These are phyloP conservation scores for Penicillium argentinense DNA, from an alignment of 495 filamentous ascomycete species.

Conservation along the genomic window DNA sequence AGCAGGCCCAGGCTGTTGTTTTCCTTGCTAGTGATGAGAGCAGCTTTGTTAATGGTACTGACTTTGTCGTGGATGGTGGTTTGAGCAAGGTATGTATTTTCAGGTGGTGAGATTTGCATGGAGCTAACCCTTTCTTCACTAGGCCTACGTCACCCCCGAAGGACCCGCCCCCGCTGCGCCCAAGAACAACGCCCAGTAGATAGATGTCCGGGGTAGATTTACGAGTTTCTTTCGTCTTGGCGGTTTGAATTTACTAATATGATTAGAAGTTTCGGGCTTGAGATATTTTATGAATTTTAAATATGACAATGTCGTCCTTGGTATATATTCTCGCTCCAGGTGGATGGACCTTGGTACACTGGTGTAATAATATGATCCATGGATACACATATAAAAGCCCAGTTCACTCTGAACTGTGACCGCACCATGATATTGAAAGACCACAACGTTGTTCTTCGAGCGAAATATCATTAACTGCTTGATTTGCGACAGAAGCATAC, in stretches of 20 bases:
- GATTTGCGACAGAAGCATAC: too few species aligned
- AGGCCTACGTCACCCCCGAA: constrained; percentile 90
- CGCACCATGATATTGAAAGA: too few species aligned
- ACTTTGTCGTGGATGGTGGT: constrained; percentile 96
- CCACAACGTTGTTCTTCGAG: too few species aligned
- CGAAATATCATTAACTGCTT: too few species aligned
- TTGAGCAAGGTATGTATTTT: constrained; percentile 69
- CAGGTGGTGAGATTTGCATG: neutral
- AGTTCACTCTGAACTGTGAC: too few species aligned
- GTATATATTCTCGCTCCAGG: too few species aligned
- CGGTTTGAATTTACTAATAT: neutral
- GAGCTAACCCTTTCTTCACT: constrained; percentile 14
- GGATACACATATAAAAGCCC: too few species aligned
- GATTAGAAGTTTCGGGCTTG: neutral
- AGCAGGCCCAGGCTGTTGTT: constrained; percentile 90
- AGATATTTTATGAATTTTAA: too few species aligned
- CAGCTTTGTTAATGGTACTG: constrained; percentile 88
- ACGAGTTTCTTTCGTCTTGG: neutral
- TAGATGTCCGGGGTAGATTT: constrained; percentile 1
- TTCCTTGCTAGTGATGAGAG: constrained; percentile 95
- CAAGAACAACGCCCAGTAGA: constrained; percentile 54
- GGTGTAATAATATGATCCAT: too few species aligned
- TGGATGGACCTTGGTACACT: too few species aligned
- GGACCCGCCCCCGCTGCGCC: constrained; percentile 72
- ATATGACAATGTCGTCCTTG: too few species aligned